phyloP scores from a whole-genome alignment of 2,329 filamentous ascomycete species.

The Myotisia sp. region DNA sequence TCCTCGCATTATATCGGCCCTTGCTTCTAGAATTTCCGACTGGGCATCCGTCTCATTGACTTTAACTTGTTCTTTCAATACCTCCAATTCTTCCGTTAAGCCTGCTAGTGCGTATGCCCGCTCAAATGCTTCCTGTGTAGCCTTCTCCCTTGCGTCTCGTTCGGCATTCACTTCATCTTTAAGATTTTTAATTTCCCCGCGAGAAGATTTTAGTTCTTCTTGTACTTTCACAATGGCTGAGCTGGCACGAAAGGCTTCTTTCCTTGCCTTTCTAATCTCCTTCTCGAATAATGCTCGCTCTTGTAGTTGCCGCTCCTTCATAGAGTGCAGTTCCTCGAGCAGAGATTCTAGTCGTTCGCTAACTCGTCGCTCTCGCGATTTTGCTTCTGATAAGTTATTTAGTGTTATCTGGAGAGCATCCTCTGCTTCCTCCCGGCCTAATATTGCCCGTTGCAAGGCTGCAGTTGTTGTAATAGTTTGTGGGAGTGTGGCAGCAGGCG shows the following conservation, averaged over 20 bases:
- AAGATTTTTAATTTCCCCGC: conserved; percentile 33
- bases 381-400: conserved; percentile 28
- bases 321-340: conserved; percentile 38
- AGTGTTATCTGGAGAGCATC: conserved; percentile 22
- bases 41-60: conserved; percentile 26
- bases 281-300: conserved; percentile 41
- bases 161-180: conserved; percentile 40
- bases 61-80: conserved; percentile 29
- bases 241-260: conserved; percentile 44
- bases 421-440: conserved; percentile 35
- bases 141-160: conserved; percentile 33
- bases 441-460: conserved; percentile 31
- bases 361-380: conserved; percentile 30
- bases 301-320: conserved; percentile 37
- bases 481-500: conserved; percentile 19
- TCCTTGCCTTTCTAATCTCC: conserved; percentile 40
- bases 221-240: conserved; percentile 41
- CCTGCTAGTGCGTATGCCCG: conserved; percentile 33
- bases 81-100: conserved; percentile 31
- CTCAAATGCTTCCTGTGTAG: conserved; percentile 35
- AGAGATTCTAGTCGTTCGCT: conserved; percentile 32
- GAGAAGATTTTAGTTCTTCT: conserved; percentile 34
- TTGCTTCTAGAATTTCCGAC: conserved; percentile 20
- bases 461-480: conserved; percentile 27
- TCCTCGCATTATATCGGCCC: conserved; percentile 17